Conservation (phyloP, 371 early-diverging fungal genomes). For the Massospora cicadina region DNA sequence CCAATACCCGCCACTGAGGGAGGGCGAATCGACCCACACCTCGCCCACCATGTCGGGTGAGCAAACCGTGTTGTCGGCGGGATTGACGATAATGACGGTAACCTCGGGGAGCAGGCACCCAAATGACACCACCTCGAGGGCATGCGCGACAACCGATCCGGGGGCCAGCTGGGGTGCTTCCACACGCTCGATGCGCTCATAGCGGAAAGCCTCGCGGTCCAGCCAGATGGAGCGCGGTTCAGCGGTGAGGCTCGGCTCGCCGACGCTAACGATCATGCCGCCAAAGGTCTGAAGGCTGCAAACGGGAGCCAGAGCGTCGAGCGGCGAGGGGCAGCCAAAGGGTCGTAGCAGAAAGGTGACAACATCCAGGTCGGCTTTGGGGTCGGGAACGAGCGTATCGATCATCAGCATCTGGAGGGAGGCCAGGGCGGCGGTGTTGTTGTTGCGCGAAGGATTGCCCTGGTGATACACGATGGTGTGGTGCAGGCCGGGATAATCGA, state of each 20-base stretch:
- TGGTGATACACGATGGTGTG: conserved; percentile 27
- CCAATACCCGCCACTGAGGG: conserved; percentile 65
- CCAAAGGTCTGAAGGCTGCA: conserved; percentile 54
- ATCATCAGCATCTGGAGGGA: conserved; percentile 44
- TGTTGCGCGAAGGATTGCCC: conserved; percentile 22
- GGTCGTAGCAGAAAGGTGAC: conserved; percentile 38
- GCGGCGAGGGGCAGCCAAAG: conserved; percentile 28
- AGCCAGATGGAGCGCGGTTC: conserved; percentile 15
- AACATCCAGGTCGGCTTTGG: conserved; percentile 36
- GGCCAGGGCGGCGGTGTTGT: conserved; percentile 34
- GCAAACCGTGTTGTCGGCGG: conserved; percentile 52
- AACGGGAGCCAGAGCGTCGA: conserved; percentile 42
- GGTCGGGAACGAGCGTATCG: conserved; percentile 42
- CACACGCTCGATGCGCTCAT: not conserved
- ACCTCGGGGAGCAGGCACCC: conserved; percentile 43
- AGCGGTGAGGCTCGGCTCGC: conserved; percentile 20
- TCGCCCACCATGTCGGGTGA: conserved; percentile 62
- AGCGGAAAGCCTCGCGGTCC: conserved; percentile 12
- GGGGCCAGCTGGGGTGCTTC: not conserved
- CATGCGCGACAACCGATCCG: not conserved
- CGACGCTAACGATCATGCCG: conserved; percentile 43
- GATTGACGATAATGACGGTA: conserved; percentile 64
- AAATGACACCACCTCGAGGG: conserved; percentile 24
- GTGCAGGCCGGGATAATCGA: conserved; percentile 46
- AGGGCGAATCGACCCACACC: conserved; percentile 62